phyloP scores from a whole-genome alignment of 164 flowering plant species.

The Akebia trifoliata region DNA sequence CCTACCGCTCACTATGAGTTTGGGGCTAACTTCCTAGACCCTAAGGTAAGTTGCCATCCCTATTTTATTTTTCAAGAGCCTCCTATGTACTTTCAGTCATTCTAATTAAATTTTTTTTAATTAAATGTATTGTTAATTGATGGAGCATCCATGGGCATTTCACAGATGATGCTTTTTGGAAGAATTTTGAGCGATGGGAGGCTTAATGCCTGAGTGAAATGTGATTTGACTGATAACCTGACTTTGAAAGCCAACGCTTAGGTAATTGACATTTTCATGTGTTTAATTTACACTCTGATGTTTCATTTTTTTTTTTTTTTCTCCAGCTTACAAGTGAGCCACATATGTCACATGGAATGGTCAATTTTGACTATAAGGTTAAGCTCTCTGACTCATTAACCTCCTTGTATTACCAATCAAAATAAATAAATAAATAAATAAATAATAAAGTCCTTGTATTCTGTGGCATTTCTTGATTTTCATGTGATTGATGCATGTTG shows the following conservation, averaged over 20 bases:
- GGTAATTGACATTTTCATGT: slow-evolving; percentile 29
- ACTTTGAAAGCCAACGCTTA: slow-evolving; percentile 71
- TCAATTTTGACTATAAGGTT: no score
- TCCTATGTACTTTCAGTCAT: background rate
- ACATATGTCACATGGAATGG: no score
- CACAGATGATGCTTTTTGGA: slow-evolving; percentile 80
- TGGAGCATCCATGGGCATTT: slow-evolving; percentile 1
- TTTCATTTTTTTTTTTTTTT: no score
- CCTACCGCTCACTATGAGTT: slow-evolving; percentile 86
- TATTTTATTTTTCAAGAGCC: background rate
- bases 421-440: no score
- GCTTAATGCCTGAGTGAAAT: slow-evolving; percentile 71
- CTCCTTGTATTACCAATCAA: no score
- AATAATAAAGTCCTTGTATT: no score
- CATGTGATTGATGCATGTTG: no score
- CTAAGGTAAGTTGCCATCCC: slow-evolving; percentile 42
- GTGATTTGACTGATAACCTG: slow-evolving; percentile 69
- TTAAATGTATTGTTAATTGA: background rate
- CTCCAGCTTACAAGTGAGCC: no score
- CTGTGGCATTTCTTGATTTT: no score
- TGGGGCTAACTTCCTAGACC: slow-evolving; percentile 87
- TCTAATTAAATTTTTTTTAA: background rate
- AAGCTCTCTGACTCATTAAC: no score
- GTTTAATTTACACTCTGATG: background rate
- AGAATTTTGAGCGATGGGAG: slow-evolving; percentile 79